These are phyloP conservation scores for Elsinoe batatas DNA, from an alignment of 2,329 filamentous ascomycete species.

Conservation along the genomic window DNA sequence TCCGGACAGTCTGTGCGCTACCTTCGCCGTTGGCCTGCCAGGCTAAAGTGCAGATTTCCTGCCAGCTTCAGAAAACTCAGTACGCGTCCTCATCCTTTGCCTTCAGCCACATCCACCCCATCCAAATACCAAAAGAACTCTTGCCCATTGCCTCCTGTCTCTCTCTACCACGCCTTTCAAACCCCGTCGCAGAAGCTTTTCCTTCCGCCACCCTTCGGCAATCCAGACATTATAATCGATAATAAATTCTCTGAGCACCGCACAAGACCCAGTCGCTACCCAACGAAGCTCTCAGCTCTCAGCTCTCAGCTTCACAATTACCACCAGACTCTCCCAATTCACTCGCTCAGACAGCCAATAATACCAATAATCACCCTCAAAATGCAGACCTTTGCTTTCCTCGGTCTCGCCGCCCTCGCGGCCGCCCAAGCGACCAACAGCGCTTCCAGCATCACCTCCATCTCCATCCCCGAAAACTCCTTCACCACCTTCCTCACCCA, in stretches of 20 bases:
- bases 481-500: conserved; percentile 36
- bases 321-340: neutral
- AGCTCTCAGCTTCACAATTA: neutral
- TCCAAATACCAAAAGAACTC: neutral
- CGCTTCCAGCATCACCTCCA: conserved; percentile 16
- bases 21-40: conserved; percentile 2
- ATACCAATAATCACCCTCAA: neutral
- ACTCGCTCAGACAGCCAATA: neutral
- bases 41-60: conserved; percentile 1
- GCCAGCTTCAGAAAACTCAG: conserved; percentile 1
- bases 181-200: conserved; percentile 2
- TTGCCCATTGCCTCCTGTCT: conserved; percentile 4
- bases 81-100: conserved; percentile 1
- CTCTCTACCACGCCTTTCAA: conserved; percentile 8
- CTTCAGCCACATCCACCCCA: conserved; percentile 4
- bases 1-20: neutral
- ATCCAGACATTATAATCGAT: conserved; percentile 9
- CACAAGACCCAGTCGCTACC: conserved; percentile 2
- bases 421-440: neutral
- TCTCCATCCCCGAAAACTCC: conserved; percentile 28
- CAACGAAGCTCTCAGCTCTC: neutral
- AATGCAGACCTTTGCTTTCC: conserved; percentile 5
- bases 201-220: neutral
- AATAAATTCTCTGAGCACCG: conserved; percentile 9
- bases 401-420: conserved; percentile 9